Base-by-base conservation (phyloP, 2,329 filamentous ascomycete genomes). In the Penicillium decumbens region DNA sequence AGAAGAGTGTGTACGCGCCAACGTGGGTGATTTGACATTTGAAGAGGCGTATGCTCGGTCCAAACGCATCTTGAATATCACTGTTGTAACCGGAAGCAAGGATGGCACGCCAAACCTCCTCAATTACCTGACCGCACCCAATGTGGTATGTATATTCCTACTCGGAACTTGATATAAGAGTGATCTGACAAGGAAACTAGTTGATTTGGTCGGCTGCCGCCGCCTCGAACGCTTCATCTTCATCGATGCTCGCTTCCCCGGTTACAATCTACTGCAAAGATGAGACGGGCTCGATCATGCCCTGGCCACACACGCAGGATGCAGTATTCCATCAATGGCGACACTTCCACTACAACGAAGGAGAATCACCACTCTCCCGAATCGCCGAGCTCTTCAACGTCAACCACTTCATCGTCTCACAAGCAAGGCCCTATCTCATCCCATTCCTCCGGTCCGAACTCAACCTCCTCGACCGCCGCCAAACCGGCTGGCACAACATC, bases 341-440 rank as follows among this genome's bases (percentile, higher is more conserved):
- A 4, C 78, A 81, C 50, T 78, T 80, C 18, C 80, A 79, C 6
- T 84, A 86, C 67, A 78, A 78, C 37, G 84, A 88, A 54, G 82
- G 82, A 37, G 84, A 83, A 56, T 83, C 80, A 0, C 83, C 83
- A 0, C 78, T 93, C 1, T 78, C 82, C 46, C 81, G 88, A 33
- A 84, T 93, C 27, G 82, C 86, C 6, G 87, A 92, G 71, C 80
- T 92, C 9, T 93, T 93, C 78, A 95, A 95, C 66, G 88, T 95
- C 45, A 95, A 95, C 65, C 91, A 96, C 74, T 96, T 95, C 72
- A 89, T 97, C 56, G 84, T 97, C 58, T 93, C 88, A 57, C 92
- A 96, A 73, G 90, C 92, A 0, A 80, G 91, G 3, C 92, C 92
- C 0, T 95, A 95, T 68, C 77, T 95, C 13, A 85, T 92, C 25